Evolutionary conservation across 1,139 yeast species (phyloP), one percentile per base, ranked within the genome.

Genomic region (Hemisphaericaspora lyxosophila): DNA sequence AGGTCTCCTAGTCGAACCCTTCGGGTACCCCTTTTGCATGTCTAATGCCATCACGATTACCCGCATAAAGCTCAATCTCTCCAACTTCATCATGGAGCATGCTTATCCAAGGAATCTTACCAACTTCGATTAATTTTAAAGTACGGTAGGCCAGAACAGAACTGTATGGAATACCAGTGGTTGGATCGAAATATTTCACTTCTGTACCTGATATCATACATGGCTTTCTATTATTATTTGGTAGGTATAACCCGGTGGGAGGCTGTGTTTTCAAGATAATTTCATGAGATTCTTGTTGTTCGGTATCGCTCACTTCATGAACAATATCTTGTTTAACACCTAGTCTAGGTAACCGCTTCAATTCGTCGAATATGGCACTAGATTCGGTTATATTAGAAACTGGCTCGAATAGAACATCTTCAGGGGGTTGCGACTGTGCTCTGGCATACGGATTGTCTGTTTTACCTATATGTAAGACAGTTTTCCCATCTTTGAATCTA

Each of bases 21-120:
- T 82, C 84, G 0, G 97, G 97, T 4, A 89, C 96, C 4, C 96
- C 97, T 44, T 75, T 75, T 0, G 96, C 96, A 48, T 82, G 90
- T 32, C 76, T 67, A 30, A 64, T 67, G 9, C 75, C 72, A 28
- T 73, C 73, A 42, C 83, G 69, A 12, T 77, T 67, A 23, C 80
- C 80, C 29, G 83, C 74, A 51, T 83, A 83, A 9, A 70, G 46
- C 45, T 70, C 75, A 1, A 76, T 73, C 1, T 89, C 86, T 12
- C 94, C 94, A 35, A 78, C 70, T 31, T 82, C 70, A 39, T 68
- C 69, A 26, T 53, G 51, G 5, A 62, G 65, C 28, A 71, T 47
- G 35, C 67, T 81, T 47, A 75, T 73, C 97, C 97, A 90, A 14
- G 80, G 78, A 35, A 77, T 75, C 35, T 64, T 70, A 3, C 88